phyloP scores from a whole-genome alignment of 345 rosid species.

The Kandelia obovata region DNA sequence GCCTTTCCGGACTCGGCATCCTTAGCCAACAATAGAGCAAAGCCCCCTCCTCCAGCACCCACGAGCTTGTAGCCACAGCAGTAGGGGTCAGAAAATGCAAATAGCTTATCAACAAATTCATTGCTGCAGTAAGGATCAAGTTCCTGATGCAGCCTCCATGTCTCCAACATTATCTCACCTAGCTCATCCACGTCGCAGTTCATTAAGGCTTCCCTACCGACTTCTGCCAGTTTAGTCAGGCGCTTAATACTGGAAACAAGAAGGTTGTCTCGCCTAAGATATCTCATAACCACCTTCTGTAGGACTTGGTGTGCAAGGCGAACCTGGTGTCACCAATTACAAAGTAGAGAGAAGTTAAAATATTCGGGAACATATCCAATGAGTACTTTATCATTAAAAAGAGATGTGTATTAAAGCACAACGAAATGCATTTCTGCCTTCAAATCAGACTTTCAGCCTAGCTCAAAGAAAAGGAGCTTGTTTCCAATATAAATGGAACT shows the following conservation, averaged over 20 bases:
- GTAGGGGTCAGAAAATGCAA: constrained; percentile 58
- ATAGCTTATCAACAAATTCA: constrained; percentile 72
- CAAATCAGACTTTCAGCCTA: too few relatives aligned
- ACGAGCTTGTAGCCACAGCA: constrained; percentile 93
- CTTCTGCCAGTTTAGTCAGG: constrained; percentile 71
- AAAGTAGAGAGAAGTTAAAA: too few relatives aligned
- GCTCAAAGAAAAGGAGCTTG: too few relatives aligned
- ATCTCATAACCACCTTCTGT: constrained; percentile 84
- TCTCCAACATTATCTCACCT: constrained; percentile 88
- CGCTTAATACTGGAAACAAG: constrained; percentile 81
- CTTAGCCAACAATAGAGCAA: constrained; percentile 67
- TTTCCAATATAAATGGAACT: too few relatives aligned
- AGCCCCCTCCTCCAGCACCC: constrained; percentile 98
- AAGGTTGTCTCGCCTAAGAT: constrained; percentile 78
- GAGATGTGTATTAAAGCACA: too few relatives aligned
- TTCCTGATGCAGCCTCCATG: constrained; percentile 97
- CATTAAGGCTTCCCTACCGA: constrained; percentile 90
- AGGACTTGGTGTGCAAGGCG: constrained; percentile 89
- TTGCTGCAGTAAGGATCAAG: constrained; percentile 96
- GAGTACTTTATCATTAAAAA: too few relatives aligned
- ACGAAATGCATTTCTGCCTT: background rate
- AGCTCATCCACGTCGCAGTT: constrained; percentile 69
- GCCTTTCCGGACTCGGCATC: constrained; percentile 46
- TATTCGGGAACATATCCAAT: too few relatives aligned
- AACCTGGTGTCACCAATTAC: constrained; percentile 44